A percentile compares a stretch with the other conserved stretches of the same genome.
Evolutionary conservation across 108 stramenopile genomes (phyloP).

Genomic region (Fistulifera solaris): DNA sequence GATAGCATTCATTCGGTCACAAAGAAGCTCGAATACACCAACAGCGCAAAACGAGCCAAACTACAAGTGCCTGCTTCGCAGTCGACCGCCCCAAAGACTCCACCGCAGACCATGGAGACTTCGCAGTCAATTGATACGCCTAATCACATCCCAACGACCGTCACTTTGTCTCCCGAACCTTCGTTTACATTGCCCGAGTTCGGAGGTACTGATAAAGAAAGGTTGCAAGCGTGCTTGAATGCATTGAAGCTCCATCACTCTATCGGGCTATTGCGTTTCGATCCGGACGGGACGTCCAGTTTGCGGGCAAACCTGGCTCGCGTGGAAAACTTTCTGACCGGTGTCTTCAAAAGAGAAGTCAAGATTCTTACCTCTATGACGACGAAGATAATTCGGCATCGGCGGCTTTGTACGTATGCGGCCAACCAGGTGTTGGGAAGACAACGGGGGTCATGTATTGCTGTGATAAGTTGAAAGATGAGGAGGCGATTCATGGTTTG

Average conservation of each 20-base stretch:
- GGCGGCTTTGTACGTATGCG: background rate
- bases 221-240: background rate
- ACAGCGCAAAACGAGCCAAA: background rate
- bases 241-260: background rate
- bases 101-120: background rate
- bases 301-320: background rate
- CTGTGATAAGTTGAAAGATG: slow-evolving; percentile 1
- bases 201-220: background rate
- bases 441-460: slow-evolving; percentile 16
- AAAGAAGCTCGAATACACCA: too few relatives aligned
- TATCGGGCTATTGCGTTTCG: too few relatives aligned
- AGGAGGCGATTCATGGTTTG: background rate
- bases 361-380: background rate
- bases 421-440: slow-evolving; percentile 27
- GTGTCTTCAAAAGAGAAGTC: background rate
- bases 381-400: background rate
- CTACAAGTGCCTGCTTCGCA: background rate
- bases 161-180: background rate
- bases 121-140: background rate
- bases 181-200: background rate
- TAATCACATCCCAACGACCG: background rate
- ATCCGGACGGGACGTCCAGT: background rate
- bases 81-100: background rate
- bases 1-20: too few relatives aligned
- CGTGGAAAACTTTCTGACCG: background rate